Evolutionary conservation across 805 yeast genomes (phyloP), one percentile per base, ranked within the genome.

Genomic region (Scheffersomyces amazonensis): DNA sequence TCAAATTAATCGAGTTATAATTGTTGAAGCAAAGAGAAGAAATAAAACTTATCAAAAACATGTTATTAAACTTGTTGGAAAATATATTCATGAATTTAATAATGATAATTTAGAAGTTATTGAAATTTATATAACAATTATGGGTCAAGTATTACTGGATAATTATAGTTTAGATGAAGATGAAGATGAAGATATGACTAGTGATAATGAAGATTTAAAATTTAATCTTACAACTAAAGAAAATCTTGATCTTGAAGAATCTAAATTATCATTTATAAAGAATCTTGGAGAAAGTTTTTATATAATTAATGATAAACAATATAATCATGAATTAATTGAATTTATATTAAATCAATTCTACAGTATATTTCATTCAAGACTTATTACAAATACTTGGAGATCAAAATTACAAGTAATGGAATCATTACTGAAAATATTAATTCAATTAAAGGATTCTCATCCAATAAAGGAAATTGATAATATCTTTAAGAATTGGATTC

Each of bases 31-130:
- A 1, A 75, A 75, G 40, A 69, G 95, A 46, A 75, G 77, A 31
- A 87, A 87, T 52, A 74, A 71, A 48, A 73, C 58, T 0, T 89
- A 90, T 57, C 83, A 80, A 36, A 68, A 65, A 34, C 69, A 73
- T 15, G 76, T 83, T 1, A 56, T 86, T 10, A 66, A 72, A 18
- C 56, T 73, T 1, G 64, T 79, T 27, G 84, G 87, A 2, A 61
- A 55, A 13, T 87, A 72, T 46, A 47, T 79, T 3, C 57, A 60
- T 18, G 50, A 42, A 2, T 74, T 66, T 40, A 59, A 60, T 12
- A 42, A 43, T 6, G 36, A 44, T 18, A 62, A 67, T 33, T 62
- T 55, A 1, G 65, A 64, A 9, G 49, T 73, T 21, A 55, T 65
- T 16, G 63, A 56, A 2, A 56, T 59, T 1, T 76, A 75, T 44